These are phyloP conservation scores for Echinosophora koreensis DNA, from an alignment of 306 rosid species.

Conservation along the genomic window DNA sequence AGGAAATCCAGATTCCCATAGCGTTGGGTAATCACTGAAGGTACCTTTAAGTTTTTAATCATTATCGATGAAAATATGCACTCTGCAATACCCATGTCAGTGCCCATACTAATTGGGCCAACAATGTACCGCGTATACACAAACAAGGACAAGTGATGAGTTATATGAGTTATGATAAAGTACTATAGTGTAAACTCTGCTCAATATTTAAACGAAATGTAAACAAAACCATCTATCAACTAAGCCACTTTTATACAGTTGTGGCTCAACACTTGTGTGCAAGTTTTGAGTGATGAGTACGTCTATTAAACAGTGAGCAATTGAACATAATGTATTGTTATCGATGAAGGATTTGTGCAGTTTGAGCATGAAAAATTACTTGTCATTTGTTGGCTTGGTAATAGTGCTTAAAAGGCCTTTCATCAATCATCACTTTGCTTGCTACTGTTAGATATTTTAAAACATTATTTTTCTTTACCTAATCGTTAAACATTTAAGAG, in stretches of 20 bases:
- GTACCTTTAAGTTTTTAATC: neutral
- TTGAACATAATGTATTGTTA: neutral
- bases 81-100: constrained; percentile 5
- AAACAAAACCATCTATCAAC: neutral
- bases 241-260: neutral
- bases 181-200: neutral
- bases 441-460: too few relatives aligned
- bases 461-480: too few relatives aligned
- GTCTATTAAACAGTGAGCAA: neutral
- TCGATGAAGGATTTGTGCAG: neutral
- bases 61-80: constrained; percentile 3
- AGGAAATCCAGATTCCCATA: neutral
- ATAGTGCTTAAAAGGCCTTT: neutral
- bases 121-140: neutral
- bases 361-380: neutral
- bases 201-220: neutral
- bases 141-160: constrained; percentile 10
- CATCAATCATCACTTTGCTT: neutral
- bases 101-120: neutral
- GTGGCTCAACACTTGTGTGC: neutral
- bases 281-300: neutral
- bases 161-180: neutral
- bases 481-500: too few relatives aligned
- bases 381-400: neutral
- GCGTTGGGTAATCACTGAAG: neutral